phyloP scores from a whole-genome alignment of 2,329 filamentous ascomycete genomes.

The Colletotrichum viniferum region DNA sequence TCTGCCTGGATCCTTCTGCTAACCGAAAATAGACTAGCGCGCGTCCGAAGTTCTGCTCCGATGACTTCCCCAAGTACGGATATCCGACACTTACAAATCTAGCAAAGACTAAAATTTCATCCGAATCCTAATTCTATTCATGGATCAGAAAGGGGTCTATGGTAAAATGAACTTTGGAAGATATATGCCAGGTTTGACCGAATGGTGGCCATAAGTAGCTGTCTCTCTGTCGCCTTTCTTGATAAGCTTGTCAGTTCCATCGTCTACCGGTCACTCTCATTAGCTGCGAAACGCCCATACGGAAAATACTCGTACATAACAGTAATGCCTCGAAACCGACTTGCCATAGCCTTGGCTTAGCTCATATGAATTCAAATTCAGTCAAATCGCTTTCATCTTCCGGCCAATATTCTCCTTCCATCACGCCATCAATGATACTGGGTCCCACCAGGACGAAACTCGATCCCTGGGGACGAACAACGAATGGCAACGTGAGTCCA shows the following conservation, averaged over 20 bases:
- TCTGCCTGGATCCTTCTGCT: not conserved
- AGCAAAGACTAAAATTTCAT: not conserved
- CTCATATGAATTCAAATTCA: not conserved
- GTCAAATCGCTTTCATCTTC: not conserved
- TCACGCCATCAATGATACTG: fast-evolving
- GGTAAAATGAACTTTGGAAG: no score
- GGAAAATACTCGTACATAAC: no score
- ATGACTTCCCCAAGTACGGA: not conserved
- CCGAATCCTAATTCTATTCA: not conserved
- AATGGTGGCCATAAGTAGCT: no score
- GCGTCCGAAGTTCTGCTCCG: not conserved
- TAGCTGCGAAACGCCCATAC: no score
- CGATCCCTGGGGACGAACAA: not conserved
- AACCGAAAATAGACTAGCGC: not conserved
- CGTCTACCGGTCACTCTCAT: no score
- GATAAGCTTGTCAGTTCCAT: no score
- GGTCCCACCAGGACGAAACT: not conserved
- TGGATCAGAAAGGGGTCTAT: not conserved
- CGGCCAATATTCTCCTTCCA: not conserved
- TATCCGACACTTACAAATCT: not conserved
- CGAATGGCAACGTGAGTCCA: not conserved
- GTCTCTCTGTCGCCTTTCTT: no score
- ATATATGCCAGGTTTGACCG: no score
- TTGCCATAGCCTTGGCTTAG: no score
- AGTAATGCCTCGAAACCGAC: no score